Percentiles rank a stretch among this genome's conserved stretches.
Conservation (phyloP, 495 filamentous ascomycete genomes). For the Aspergillus affinis region DNA sequence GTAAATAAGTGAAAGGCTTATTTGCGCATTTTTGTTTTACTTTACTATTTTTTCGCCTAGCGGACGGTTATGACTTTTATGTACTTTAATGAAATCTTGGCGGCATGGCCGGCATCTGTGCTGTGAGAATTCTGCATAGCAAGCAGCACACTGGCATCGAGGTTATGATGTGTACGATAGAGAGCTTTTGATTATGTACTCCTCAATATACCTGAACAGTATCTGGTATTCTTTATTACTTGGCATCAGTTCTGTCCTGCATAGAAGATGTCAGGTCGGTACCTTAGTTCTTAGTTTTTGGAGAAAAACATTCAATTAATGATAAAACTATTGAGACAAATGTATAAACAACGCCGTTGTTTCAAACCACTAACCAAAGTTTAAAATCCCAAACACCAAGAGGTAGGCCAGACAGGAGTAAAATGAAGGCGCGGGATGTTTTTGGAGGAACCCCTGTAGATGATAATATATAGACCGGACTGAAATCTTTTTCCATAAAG, state of each 20-base stretch:
- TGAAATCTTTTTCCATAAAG: too few relatives aligned
- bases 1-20: background rate
- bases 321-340: background rate
- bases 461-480: too few relatives aligned
- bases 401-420: background rate
- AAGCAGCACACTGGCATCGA: background rate
- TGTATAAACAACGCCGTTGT: background rate
- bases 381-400: background rate
- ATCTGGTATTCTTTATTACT: background rate
- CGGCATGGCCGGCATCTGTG: background rate
- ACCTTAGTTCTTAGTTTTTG: background rate
- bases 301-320: background rate
- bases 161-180: slow-evolving; percentile 25
- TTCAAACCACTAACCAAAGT: background rate
- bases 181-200: background rate
- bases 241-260: background rate
- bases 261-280: background rate
- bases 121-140: background rate
- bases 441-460: background rate
- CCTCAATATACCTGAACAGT: background rate
- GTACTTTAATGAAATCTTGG: background rate
- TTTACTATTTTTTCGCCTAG: background rate
- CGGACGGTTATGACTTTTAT: background rate
- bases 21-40: background rate
- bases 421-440: background rate